These are phyloP conservation scores for Plasmodium fragile DNA, from an alignment of 169 alveolate species.

Conservation along the genomic window DNA sequence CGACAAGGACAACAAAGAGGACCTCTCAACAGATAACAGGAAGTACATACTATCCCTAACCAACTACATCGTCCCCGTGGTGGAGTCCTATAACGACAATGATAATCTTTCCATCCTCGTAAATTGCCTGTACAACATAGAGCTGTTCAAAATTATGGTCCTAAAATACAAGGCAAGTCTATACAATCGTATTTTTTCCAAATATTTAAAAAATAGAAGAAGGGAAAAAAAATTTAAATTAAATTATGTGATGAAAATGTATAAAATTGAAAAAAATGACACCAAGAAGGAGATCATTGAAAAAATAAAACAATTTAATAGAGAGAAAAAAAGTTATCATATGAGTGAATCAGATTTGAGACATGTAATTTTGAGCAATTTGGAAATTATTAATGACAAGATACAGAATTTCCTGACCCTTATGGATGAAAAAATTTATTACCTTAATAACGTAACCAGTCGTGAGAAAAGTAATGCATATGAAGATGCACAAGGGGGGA, in stretches of 20 bases:
- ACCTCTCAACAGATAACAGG: slow-evolving; percentile 22
- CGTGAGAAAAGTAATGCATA: not conserved
- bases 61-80: slow-evolving; percentile 61
- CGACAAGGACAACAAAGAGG: not conserved
- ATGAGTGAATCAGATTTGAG: not conserved
- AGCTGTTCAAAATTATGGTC: slow-evolving; percentile 46
- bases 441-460: slow-evolving; percentile 29
- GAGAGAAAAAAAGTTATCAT: slow-evolving; percentile 8
- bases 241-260: slow-evolving; percentile 48
- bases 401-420: not conserved
- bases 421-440: slow-evolving; percentile 39
- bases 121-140: slow-evolving; percentile 53
- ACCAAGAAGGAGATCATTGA: slow-evolving; percentile 26
- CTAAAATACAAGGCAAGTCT: slow-evolving; percentile 49
- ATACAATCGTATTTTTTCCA: slow-evolving; percentile 33
- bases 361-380: not conserved
- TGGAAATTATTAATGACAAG: slow-evolving; percentile 14
- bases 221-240: slow-evolving; percentile 52
- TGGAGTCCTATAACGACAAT: slow-evolving; percentile 60
- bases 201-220: slow-evolving; percentile 31
- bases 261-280: slow-evolving; percentile 7
- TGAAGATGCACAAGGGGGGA: not conserved
- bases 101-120: slow-evolving; percentile 64
- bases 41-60: slow-evolving; percentile 57
- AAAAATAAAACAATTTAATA: slow-evolving; percentile 35